A percentile compares a stretch with the other conserved stretches of the same genome.
These are phyloP conservation scores for Pleurotus tuber-regium DNA, from an alignment of 768 basidiomycete species.

Conservation along the genomic window DNA sequence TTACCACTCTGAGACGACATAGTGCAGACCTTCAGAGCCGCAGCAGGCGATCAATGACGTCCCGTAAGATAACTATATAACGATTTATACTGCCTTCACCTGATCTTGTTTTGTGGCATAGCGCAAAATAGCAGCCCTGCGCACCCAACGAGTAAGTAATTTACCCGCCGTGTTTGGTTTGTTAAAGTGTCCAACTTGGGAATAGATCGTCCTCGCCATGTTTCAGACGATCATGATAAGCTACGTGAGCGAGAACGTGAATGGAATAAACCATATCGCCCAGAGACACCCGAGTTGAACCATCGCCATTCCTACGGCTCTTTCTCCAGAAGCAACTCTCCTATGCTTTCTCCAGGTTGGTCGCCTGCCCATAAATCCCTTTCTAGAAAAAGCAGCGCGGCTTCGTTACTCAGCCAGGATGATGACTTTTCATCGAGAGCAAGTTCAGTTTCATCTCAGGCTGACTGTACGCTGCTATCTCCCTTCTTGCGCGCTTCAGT, in stretches of 20 bases:
- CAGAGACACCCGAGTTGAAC: conserved; percentile 20
- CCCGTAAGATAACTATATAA: background rate
- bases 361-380: conserved; percentile 1
- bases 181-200: background rate
- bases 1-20: background rate
- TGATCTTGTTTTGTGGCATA: background rate
- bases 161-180: background rate
- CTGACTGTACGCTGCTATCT: conserved; percentile 43
- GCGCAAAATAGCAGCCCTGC: background rate
- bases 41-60: background rate
- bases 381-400: conserved; percentile 30
- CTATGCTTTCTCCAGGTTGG: conserved; percentile 13
- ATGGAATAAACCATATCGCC: conserved; percentile 35
- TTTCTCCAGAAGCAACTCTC: conserved; percentile 20
- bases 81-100: background rate
- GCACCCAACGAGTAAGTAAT: background rate
- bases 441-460: conserved; percentile 46
- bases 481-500: background rate
- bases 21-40: background rate
- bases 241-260: conserved; percentile 44
- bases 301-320: conserved; percentile 18
- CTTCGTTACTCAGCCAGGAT: conserved; percentile 41
- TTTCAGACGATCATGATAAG: conserved; percentile 19
- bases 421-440: conserved; percentile 38
- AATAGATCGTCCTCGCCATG: conserved; percentile 2